Base-by-base conservation (phyloP, 139 green algal species). In the Chlorella sorokiniana region DNA sequence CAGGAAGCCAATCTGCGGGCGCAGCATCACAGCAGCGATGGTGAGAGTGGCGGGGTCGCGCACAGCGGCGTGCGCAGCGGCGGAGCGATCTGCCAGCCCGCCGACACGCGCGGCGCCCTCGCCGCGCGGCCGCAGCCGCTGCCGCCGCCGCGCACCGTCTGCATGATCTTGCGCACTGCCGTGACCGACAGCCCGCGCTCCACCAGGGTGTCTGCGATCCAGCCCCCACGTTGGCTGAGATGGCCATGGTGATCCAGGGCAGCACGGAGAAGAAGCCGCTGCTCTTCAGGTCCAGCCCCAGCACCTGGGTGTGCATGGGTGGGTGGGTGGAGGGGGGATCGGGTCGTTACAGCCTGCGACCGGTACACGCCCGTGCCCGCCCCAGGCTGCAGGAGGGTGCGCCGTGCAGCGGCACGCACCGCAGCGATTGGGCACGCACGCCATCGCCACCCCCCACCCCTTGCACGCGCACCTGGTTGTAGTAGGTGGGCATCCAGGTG, bases 401-500 rank as follows among this genome's bases (percentile, higher is more conserved):
- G n/a, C n/a, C n/a, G n/a, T n/a, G n/a, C n/a, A n/a, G n/a, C n/a
- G n/a, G n/a, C n/a, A n/a, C n/a, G n/a, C n/a, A n/a, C n/a, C n/a
- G n/a, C n/a, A n/a, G n/a, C n/a, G n/a, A n/a, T n/a, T n/a, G n/a
- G n/a, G n/a, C n/a, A n/a, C n/a, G n/a, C 27, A 23, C 25, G 9
- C 52, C 52, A 4, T 16, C 3, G 52, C 52, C 25, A 6, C 52
- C 59, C 31, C 1, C 9, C n/a, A 27, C 35, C 31, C 33, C 31
- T 44, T 45, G 63, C 63, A 11, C 63, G 7, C 83, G 0, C 38
- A 91, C 89, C 83, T 95, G 92, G 79, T 94, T 96, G 91, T 98
- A 99, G 87, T 99, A 99, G 23, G 93, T 95, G 38, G 97, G 97
- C 97, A 99, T 99, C 96, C 96, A 99, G 0, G 95, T 99, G 3